Conservation (phyloP, 768 basidiomycete species). For the Leccinellum luteum region DNA sequence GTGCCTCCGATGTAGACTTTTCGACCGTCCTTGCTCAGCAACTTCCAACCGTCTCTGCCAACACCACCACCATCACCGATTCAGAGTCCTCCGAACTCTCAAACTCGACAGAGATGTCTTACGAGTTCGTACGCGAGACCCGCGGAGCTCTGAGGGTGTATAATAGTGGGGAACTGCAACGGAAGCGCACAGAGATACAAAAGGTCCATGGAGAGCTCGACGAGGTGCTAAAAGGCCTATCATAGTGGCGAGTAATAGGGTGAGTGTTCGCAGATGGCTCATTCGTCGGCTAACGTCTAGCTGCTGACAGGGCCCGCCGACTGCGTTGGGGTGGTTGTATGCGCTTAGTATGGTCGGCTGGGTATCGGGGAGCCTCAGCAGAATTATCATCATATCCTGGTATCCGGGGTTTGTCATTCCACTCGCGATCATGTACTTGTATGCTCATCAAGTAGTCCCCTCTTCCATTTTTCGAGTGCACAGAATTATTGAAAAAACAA, state of each 20-base stretch:
- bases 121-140: conserved; percentile 57
- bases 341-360: not conserved
- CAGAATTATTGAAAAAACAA: no score
- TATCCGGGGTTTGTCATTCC: no score
- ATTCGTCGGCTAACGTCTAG: not conserved
- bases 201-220: conserved; percentile 53
- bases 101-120: conserved; percentile 42
- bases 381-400: no score
- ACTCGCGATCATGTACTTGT: no score
- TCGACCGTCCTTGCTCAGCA: conserved; percentile 26
- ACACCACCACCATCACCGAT: not conserved
- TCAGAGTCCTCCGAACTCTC: conserved; percentile 9
- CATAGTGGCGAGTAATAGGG: conserved; percentile 9
- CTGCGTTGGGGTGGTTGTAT: no score
- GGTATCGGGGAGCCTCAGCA: no score
- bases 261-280: conserved; percentile 7
- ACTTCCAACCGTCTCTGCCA: not conserved
- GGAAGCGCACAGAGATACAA: conserved; percentile 54
- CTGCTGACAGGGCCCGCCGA: not conserved
- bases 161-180: conserved; percentile 46
- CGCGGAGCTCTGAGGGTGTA: conserved; percentile 50
- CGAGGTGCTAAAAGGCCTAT: conserved; percentile 41
- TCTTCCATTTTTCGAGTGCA: no score
- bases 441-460: no score
- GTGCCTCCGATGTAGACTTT: conserved; percentile 52